Evolutionary conservation across 352 stramenopile genomes (phyloP), one percentile per base, ranked within the genome.

Genomic region (Pythium chondricola): DNA sequence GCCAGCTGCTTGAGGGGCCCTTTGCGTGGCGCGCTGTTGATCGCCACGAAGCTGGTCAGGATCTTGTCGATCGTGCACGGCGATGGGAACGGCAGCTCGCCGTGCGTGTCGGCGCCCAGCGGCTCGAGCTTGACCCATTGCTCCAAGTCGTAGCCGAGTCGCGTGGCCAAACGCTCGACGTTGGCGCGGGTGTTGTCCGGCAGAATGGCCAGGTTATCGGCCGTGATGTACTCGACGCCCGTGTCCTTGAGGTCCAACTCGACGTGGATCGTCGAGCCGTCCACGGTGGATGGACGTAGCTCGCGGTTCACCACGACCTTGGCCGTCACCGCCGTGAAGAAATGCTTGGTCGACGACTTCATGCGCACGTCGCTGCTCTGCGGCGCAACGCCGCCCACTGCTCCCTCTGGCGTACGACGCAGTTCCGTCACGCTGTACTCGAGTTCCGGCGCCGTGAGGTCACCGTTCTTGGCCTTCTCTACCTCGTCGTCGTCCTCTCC

Each of bases 131-230:
- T 57, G 36, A 99, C 95, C 57, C 81, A 81, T 42, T 91, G 71
- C 50, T 98, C 85, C 25, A 98, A 63, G 44, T 98, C 76, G 51
- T 89, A 98, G 26, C 82, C 74, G 11, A 98, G 56, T 6, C 74
- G 69, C 3, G 56, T 64, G 8, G 89, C 93, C 0, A 98, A 73
- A 10, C 55, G 67, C 48, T 93, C 75, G 0, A 98, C 95, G 4
- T 89, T 65, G 0, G 43, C 58, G 5, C 59, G 36, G 16, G 85
- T 52, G 67, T 98, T 98, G 50, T 93, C 85, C 0, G 93, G 85
- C n/a, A 97, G 56, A 26, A 98, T 79, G 2, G 88, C 92, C 21
- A 98, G 55, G 62, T 98, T 98, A 65, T 98, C 95, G 2, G 93
- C 95, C 13, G 93, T 98, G 33, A 83, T 37, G 53, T 98, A 98